Conservation (phyloP, 1,284 basidiomycete genomes). For the Sphagnurus paluster region DNA sequence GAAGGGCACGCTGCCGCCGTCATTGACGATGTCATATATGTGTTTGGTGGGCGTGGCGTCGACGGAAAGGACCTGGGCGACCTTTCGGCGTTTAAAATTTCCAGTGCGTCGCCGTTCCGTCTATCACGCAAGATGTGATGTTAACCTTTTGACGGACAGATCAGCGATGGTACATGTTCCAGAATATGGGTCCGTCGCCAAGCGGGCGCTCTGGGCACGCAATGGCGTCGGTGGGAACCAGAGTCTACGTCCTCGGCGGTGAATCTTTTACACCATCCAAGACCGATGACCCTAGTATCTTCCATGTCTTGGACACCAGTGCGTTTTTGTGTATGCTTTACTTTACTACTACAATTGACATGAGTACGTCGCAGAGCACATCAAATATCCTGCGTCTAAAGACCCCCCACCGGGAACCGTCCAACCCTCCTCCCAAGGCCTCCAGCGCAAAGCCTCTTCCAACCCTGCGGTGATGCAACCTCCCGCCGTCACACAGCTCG, state of each 20-base stretch:
- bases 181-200: constrained; percentile 97
- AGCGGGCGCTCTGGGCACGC: constrained; percentile 92
- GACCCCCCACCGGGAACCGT: constrained; percentile 36
- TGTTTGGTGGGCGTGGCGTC: constrained; percentile 96
- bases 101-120: constrained; percentile 61
- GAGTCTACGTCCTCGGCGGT: constrained; percentile 92
- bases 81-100: constrained; percentile 95
- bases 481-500: constrained; percentile 19
- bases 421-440: constrained; percentile 29
- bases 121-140: constrained; percentile 3
- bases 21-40: constrained; percentile 97
- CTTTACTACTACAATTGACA: constrained; percentile 12
- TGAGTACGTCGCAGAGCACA: constrained; percentile 62
- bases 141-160: constrained; percentile 36
- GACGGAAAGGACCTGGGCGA: constrained; percentile 97
- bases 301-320: constrained; percentile 95
- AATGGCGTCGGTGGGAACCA: constrained; percentile 87
- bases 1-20: constrained; percentile 97
- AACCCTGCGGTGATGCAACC: constrained; percentile 26
- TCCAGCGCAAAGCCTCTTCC: constrained; percentile 36
- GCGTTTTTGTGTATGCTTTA: constrained; percentile 31
- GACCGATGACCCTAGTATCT: constrained; percentile 78
- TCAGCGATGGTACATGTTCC: constrained; percentile 97
- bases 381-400: constrained; percentile 86
- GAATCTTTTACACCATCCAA: constrained; percentile 81